A percentile compares a stretch with the other conserved stretches of the same genome.
phyloP scores from a whole-genome alignment of 176 grass and related monocot genomes.

The Carex parvula region DNA sequence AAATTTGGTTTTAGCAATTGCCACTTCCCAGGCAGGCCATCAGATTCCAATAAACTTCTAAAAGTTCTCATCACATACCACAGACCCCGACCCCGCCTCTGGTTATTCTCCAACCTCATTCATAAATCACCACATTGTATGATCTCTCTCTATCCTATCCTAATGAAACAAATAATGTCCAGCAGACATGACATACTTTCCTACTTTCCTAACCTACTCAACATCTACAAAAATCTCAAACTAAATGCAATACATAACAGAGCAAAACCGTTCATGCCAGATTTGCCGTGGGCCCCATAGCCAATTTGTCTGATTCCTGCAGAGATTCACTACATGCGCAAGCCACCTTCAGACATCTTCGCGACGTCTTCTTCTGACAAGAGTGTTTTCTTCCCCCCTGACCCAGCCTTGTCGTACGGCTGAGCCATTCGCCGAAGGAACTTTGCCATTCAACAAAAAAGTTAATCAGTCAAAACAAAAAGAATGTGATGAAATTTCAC shows the following conservation, averaged over 20 bases:
- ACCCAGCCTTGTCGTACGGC: slow-evolving; percentile 75
- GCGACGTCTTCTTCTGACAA: slow-evolving; percentile 73
- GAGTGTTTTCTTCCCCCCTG: slow-evolving; percentile 63
- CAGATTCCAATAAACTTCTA: too few species aligned
- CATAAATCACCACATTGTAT: neutral
- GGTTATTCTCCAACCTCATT: neutral
- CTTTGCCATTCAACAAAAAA: slow-evolving; percentile 19
- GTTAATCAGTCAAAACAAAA: neutral
- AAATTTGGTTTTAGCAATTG: too few species aligned
- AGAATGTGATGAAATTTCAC: neutral
- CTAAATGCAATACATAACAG: neutral
- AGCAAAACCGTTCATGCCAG: neutral
- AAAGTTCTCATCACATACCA: too few species aligned
- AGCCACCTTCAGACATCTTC: slow-evolving; percentile 47
- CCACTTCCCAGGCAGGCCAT: too few species aligned
- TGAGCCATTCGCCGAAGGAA: slow-evolving; percentile 94
- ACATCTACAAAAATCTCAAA: slow-evolving; percentile 1
- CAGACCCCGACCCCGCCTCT: neutral
- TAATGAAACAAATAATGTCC: neutral
- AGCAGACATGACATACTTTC: neutral
- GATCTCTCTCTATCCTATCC: neutral
- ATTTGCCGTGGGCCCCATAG: neutral
- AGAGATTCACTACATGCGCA: slow-evolving; percentile 45
- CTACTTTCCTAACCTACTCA: neutral
- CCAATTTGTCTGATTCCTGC: neutral